Evolutionary conservation across 495 filamentous ascomycete genomes (phyloP).

Genomic region (Lasiosphaeria miniovina): DNA sequence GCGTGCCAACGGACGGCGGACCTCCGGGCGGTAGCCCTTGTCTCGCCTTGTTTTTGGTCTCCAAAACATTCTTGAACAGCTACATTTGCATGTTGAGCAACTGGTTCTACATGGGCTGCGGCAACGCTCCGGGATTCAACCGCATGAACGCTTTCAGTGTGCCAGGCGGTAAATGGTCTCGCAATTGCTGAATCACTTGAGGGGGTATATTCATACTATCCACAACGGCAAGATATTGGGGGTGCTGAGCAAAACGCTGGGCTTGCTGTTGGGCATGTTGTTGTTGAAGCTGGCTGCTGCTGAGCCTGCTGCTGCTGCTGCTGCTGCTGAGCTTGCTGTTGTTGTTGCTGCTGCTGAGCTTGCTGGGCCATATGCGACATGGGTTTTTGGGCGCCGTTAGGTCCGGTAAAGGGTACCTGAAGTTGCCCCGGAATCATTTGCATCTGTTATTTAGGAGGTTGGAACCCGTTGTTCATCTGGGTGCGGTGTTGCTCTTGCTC

Average conservation of each 20-base stretch:
- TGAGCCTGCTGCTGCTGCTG: not conserved
- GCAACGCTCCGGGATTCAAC: constrained; percentile 45
- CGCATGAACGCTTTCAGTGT: constrained; percentile 62
- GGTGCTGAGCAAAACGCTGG: too few species aligned
- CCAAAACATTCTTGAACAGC: constrained; percentile 45
- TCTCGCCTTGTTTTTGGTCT: constrained; percentile 16
- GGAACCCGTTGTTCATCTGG: constrained; percentile 13
- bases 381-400: constrained; percentile 10
- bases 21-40: not conserved
- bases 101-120: constrained; percentile 39
- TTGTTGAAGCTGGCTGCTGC: too few species aligned
- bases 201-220: constrained; percentile 39
- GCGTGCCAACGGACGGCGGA: not conserved
- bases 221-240: constrained; percentile 25
- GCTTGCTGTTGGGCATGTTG: too few species aligned
- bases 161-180: constrained; percentile 42
- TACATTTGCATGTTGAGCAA: constrained; percentile 52
- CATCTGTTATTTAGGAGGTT: constrained; percentile 20
- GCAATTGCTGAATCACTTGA: constrained; percentile 24
- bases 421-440: constrained; percentile 20
- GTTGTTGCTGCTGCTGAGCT: constrained; percentile 8
- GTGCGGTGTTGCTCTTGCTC: constrained; percentile 20
- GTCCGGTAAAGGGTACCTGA: constrained; percentile 21
- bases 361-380: constrained; percentile 9
- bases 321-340: too few species aligned